Evolutionary conservation across 2,329 filamentous ascomycete species (phyloP), one percentile per base, ranked within the genome.

Genomic region (Chrysoporthe puriensis): DNA sequence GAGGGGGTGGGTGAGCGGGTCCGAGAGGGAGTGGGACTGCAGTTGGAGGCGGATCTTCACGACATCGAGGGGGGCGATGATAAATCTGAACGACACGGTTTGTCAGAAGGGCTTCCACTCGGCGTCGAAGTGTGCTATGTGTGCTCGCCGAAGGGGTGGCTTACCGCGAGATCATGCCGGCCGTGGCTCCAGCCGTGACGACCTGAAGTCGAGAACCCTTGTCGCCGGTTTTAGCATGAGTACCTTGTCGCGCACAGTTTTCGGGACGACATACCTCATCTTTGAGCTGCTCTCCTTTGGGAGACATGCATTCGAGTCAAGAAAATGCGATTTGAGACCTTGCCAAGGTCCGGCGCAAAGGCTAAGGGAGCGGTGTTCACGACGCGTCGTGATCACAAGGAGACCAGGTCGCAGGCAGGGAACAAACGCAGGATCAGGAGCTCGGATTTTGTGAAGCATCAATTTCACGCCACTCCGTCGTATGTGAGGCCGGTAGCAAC

Each of bases 11-110:
- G 88, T 85, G 11, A 89, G 79, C 2, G 93, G 91, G 75, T 95
- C 91, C 73, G 90, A 91, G 69, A 92, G 87, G 61, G 93, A 94
- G 81, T 96, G 91, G 57, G 92, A 88, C 79, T 98, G 96, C 21
- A 99, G 89, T 78, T 99, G 96, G 58, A 98, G 90, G 59, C 96
- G 92, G 80, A 99, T 99, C 84, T 99, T 98, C 81, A 98, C 89
- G 71, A 99, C 96, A 79, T 99, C 96, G 72, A 99, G 91, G 64
- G 96, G 96, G 21, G 96, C 93, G 77, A 98, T 91, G 76, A 96
- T 88, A 83, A 99, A 98, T 77, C 92, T 94, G 73, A 8, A 14
- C 14, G 13, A 13, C 2, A 40, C 2, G 26, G 3, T 6, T 26
- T 52, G 43, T 65, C 36, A 65, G 63, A 32, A 36, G 7, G 13